Conservation (phyloP, 1,284 basidiomycete species). For the Ustilago esculenta region DNA sequence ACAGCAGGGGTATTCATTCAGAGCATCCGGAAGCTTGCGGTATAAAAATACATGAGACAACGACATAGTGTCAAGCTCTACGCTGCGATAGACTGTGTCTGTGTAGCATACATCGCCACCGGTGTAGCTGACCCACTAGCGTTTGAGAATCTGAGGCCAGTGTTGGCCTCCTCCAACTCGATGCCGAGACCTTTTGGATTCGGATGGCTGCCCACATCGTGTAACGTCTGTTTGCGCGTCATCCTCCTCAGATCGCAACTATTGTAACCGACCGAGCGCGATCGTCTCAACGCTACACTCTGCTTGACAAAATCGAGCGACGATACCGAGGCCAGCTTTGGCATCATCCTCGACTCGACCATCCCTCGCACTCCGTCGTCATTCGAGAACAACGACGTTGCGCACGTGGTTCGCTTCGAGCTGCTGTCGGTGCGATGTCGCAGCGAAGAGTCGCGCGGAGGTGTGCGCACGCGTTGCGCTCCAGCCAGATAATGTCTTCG, state of each 20-base stretch:
- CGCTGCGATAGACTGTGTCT: conserved; percentile 10
- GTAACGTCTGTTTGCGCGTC: conserved; percentile 20
- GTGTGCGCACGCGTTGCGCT: background rate
- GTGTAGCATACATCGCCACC: background rate
- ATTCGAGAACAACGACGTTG: background rate
- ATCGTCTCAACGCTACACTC: conserved; percentile 6
- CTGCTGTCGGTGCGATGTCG: conserved; percentile 5
- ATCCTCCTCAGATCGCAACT: conserved; percentile 9
- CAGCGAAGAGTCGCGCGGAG: conserved; percentile 29
- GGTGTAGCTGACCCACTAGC: conserved; percentile 8
- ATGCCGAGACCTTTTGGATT: conserved; percentile 16
- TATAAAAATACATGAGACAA: conserved; percentile 2
- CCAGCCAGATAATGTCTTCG: conserved; percentile 11
- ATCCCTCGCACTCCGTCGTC: background rate
- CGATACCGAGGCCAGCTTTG: conserved; percentile 11
- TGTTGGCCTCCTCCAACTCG: conserved; percentile 6
- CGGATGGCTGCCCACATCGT: conserved; percentile 3
- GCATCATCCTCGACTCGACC: conserved; percentile 13
- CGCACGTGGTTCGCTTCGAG: background rate
- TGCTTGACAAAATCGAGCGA: conserved; percentile 18
- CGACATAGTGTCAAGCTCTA: too few relatives aligned
- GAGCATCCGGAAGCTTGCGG: too few relatives aligned
- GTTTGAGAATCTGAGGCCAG: background rate
- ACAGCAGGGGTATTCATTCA: too few relatives aligned
- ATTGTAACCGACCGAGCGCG: conserved; percentile 21